These are phyloP conservation scores for Dipteronia dyeriana DNA, from an alignment of 345 rosid species.

Conservation along the genomic window DNA sequence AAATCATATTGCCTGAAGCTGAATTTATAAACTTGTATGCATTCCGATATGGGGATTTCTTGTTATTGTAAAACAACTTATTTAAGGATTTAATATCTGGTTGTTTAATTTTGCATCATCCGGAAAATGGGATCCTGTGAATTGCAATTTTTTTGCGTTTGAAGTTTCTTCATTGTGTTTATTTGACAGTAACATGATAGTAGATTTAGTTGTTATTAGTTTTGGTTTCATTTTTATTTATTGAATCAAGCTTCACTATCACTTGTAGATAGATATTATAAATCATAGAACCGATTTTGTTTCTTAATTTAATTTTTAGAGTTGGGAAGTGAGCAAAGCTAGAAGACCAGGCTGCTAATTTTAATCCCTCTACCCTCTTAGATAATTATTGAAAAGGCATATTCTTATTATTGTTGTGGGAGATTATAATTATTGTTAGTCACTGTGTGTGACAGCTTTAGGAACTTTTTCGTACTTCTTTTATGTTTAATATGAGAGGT, in stretches of 20 bases:
- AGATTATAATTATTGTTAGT: too few relatives aligned
- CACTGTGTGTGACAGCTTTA: neutral
- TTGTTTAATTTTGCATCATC: too few relatives aligned
- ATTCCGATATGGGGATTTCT: too few relatives aligned
- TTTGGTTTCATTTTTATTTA: too few relatives aligned
- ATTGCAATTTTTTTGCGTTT: neutral
- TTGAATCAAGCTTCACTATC: too few relatives aligned
- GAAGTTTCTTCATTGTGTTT: too few relatives aligned
- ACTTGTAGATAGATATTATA: neutral
- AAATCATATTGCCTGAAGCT: neutral
- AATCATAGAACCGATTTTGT: neutral
- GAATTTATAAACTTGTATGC: neutral
- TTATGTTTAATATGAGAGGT: neutral
- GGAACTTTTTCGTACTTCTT: neutral
- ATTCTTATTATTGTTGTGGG: too few relatives aligned
- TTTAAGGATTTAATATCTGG: neutral
- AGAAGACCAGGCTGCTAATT: neutral
- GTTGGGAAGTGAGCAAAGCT: neutral
- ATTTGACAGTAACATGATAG: too few relatives aligned
- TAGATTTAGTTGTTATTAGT: neutral
- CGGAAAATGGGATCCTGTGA: neutral
- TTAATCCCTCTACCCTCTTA: too few relatives aligned
- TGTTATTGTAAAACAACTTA: too few relatives aligned
- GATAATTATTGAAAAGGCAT: neutral
- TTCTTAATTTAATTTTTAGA: neutral